Base-by-base conservation (phyloP, 306 rosid species). In the Crataegus laevigata region DNA sequence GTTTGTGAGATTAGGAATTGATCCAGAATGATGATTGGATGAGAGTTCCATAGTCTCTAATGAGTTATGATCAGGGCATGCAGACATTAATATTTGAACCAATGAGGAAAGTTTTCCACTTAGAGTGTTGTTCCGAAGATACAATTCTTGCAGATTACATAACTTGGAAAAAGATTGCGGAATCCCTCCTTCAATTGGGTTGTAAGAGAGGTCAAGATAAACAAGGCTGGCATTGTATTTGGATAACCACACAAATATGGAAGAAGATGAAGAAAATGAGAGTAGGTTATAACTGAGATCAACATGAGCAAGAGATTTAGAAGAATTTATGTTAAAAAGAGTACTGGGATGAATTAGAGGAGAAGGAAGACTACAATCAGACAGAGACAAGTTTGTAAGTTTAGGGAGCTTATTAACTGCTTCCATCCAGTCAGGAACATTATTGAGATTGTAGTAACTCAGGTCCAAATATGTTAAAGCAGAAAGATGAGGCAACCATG, bases 1-100 rank as follows among this genome's bases (percentile, higher is more conserved):
- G 50, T 43, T 13, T 43, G 50, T 43, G 57, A 84, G 47, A 22
- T 80, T 8, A 8, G 80, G 42, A 1, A 84, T 21, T 26, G 54
- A 18, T 7, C 81, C 79, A 0, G 71, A 21, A 1, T 79, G 12
- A 7, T 1, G 3, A 19, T 28, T 28, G 3, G 2, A 1, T 28
- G 29, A 2, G 3, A 28, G 29, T 2, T 2, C 29, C 29, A 28
- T 0, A 28, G 29, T 28, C 29, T 28, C 29, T 28, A 28, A 28
- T 28, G 3, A 28, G 29, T 28, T 28, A 1, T 28, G 29, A 28
- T 28, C 29, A 28, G 29, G 29, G 29, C 29, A 28, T 28, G 29
- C 29, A 28, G n/a, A 28, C 29, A 28, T 28, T 28, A 28, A 28
- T 28, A 28, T 28, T 28, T 28, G 29, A 28, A 28, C 29, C 29